Evolutionary conservation across 2,329 filamentous ascomycete genomes (phyloP).

Genomic region (Alternaria sp.): DNA sequence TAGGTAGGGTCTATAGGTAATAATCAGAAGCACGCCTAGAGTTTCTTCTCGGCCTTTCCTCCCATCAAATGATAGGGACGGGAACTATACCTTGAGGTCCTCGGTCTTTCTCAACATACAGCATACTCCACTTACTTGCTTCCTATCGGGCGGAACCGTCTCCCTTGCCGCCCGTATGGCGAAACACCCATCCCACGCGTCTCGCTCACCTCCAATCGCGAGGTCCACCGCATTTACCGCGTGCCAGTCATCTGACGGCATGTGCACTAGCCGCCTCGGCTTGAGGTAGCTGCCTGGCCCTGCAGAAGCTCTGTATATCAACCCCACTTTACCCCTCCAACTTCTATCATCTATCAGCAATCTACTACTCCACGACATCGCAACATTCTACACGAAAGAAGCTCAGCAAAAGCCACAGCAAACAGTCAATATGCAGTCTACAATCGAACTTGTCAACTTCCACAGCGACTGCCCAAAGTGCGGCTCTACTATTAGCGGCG

Average conservation of each 20-base stretch:
- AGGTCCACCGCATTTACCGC: conserved; percentile 23
- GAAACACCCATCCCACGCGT: conserved; percentile 14
- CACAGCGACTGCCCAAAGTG: conserved; percentile 51
- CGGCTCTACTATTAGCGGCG: conserved; percentile 40
- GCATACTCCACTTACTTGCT: neutral
- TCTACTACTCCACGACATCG: conserved; percentile 8
- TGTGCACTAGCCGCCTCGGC: conserved; percentile 32
- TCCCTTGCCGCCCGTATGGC: neutral
- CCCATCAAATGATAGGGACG: neutral
- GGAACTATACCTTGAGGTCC: neutral
- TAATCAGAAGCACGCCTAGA: neutral
- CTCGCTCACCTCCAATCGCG: conserved; percentile 30
- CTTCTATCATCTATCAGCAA: conserved; percentile 17
- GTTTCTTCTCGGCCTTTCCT: conserved; percentile 1
- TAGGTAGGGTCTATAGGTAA: conserved; percentile 8
- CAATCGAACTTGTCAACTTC: conserved; percentile 36
- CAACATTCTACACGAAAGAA: neutral
- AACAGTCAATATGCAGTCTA: conserved; percentile 34
- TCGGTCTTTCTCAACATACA: neutral
- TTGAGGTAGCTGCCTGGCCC: conserved; percentile 21
- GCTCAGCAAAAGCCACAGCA: neutral
- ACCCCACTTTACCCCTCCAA: conserved; percentile 46
- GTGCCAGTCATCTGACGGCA: conserved; percentile 40
- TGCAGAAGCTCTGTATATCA: conserved; percentile 35
- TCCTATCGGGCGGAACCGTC: conserved; percentile 1